These are phyloP conservation scores for Termitomyces titanicus DNA, from an alignment of 768 basidiomycete species.

Conservation along the genomic window DNA sequence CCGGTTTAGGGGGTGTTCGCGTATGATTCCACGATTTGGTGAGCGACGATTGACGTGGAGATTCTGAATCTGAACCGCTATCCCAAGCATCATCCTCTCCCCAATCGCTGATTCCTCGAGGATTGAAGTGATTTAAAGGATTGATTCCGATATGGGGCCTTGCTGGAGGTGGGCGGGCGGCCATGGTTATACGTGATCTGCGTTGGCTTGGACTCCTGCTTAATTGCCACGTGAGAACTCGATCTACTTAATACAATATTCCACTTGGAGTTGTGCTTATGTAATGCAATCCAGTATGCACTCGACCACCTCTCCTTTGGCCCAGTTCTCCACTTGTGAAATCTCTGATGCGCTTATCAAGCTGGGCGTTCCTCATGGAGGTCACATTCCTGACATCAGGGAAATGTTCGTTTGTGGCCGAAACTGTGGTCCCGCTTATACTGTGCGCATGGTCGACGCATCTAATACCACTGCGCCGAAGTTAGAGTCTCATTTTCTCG, in stretches of 20 bases:
- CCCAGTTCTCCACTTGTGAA: constrained; percentile 68
- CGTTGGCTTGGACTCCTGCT: too few species aligned
- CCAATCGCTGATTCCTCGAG: constrained; percentile 49
- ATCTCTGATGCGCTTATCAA: constrained; percentile 88
- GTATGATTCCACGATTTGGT: constrained; percentile 41
- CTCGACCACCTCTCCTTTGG: constrained; percentile 21
- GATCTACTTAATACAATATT: too few species aligned
- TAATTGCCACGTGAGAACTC: constrained; percentile 18
- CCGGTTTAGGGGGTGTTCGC: constrained; percentile 49
- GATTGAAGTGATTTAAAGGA: constrained; percentile 40
- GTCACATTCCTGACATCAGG: constrained; percentile 76
- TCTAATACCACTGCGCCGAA: constrained; percentile 60
- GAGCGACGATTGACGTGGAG: constrained; percentile 51
- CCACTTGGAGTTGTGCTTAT: not conserved
- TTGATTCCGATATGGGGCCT: constrained; percentile 70
- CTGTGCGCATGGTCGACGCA: constrained; percentile 74
- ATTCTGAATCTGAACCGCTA: constrained; percentile 76
- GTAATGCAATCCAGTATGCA: constrained; percentile 14
- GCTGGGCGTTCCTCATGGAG: constrained; percentile 67
- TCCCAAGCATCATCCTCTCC: constrained; percentile 90
- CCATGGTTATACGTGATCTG: too few species aligned
- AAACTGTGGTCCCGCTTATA: constrained; percentile 79
- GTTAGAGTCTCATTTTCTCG: constrained; percentile 74
- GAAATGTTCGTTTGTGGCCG: constrained; percentile 43
- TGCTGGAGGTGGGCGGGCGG: constrained; percentile 65